Evolutionary conservation across 306 rosid genomes (phyloP).

Genomic region (Cucumis hystrix): DNA sequence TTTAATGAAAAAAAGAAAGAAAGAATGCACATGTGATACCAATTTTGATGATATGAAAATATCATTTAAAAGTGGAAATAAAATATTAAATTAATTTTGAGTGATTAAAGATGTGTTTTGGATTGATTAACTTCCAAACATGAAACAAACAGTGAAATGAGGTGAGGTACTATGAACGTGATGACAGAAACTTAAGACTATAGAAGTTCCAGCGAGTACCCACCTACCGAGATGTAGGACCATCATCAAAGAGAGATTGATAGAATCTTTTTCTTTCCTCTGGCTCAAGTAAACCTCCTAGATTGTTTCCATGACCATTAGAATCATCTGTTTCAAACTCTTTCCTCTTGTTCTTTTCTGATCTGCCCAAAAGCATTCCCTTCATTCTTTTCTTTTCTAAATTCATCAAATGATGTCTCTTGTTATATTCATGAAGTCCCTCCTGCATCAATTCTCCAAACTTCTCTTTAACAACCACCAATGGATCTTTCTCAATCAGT

Average conservation of each 20-base stretch:
- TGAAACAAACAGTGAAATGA: neutral
- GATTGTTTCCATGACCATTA: conserved; percentile 25
- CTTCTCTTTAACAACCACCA: conserved; percentile 59
- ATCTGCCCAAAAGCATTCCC: conserved; percentile 35
- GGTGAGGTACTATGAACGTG: neutral
- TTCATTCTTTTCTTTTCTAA: conserved; percentile 49
- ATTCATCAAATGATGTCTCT: conserved; percentile 33
- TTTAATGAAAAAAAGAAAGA: no score
- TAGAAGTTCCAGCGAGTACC: neutral
- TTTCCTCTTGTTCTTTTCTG: conserved; percentile 20
- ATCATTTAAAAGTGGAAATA: no score
- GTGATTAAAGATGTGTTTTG: no score
- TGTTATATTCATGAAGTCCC: conserved; percentile 83
- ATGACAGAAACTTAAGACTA: neutral
- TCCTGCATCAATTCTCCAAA: conserved; percentile 91
- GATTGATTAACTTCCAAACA: no score
- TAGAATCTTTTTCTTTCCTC: conserved; percentile 90
- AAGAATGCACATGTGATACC: no score
- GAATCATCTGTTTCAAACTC: conserved; percentile 15
- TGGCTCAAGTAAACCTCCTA: conserved; percentile 57
- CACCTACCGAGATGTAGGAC: conserved; percentile 7
- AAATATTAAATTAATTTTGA: no score
- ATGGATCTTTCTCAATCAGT: conserved; percentile 59
- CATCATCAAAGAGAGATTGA: conserved; percentile 67
- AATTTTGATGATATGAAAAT: no score